These are phyloP conservation scores for Zymoseptoria ardabiliae DNA, from an alignment of 2,329 filamentous ascomycete species.

Conservation along the genomic window DNA sequence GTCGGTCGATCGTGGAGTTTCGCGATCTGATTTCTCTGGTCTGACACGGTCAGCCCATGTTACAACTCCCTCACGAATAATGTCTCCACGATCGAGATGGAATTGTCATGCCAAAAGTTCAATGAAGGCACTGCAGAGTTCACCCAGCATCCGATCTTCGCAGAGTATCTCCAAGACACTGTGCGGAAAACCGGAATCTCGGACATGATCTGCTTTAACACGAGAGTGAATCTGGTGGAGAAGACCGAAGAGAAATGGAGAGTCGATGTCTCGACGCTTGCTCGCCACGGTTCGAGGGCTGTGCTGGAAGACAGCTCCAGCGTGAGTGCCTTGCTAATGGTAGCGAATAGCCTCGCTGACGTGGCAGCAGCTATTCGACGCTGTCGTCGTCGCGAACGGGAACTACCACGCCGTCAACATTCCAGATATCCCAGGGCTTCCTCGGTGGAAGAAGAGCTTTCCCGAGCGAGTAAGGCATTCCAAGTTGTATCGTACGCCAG, in stretches of 20 bases:
- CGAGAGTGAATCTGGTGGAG: constrained; percentile 47
- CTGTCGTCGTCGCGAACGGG: constrained; percentile 47
- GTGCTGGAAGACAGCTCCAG: not conserved
- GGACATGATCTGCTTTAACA: constrained; percentile 47
- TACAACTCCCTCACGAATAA: constrained; percentile 49
- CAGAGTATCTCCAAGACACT: constrained; percentile 56
- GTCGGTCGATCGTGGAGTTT: not conserved
- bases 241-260: constrained; percentile 47
- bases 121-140: constrained; percentile 53
- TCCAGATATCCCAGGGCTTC: constrained; percentile 43
- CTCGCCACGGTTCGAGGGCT: constrained; percentile 6
- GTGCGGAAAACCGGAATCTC: constrained; percentile 46
- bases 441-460: constrained; percentile 40
- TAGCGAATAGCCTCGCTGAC: not conserved
- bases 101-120: constrained; percentile 47
- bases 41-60: constrained; percentile 37
- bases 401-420: constrained; percentile 48
- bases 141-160: constrained; percentile 50
- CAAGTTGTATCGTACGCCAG: constrained; percentile 43
- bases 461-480: constrained; percentile 44
- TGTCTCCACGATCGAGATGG: constrained; percentile 45
- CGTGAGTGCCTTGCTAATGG: not conserved
- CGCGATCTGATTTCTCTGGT: not conserved
- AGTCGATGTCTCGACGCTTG: constrained; percentile 44
- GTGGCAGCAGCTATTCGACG: constrained; percentile 38